Conservation (phyloP, 2,329 filamentous ascomycete genomes). For the Biscogniauxia marginata region DNA sequence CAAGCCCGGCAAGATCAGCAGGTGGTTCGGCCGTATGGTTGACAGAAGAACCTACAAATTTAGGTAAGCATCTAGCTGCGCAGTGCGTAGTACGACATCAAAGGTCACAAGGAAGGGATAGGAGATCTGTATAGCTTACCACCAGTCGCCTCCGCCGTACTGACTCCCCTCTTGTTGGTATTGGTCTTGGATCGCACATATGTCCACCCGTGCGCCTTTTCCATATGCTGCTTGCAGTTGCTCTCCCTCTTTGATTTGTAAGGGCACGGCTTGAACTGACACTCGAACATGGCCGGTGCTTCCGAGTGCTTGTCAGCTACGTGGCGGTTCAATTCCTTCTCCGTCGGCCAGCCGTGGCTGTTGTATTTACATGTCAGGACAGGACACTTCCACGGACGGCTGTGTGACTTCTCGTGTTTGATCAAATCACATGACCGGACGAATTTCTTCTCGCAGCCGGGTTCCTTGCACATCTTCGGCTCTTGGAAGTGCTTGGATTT, state of each 20-base stretch:
- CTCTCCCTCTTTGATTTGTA: conserved; percentile 95
- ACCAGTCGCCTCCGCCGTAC: no score
- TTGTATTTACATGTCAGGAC: conserved; percentile 83
- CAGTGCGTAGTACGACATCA: no score
- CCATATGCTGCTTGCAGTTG: conserved; percentile 99
- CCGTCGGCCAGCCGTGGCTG: conserved; percentile 88
- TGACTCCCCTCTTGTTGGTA: no score
- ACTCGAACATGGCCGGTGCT: conserved; percentile 78
- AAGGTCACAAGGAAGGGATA: no score
- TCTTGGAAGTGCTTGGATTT: conserved; percentile 87
- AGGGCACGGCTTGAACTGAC: conserved; percentile 77
- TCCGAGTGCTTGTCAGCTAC: conserved; percentile 93
- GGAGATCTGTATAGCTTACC: no score
- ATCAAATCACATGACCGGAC: conserved; percentile 96
- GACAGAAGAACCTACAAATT: no score
- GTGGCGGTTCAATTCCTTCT: conserved; percentile 96
- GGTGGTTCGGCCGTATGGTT: no score
- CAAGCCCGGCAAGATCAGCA: no score
- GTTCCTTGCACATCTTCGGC: conserved; percentile 73
- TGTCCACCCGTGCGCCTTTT: conserved; percentile 87
- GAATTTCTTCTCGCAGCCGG: conserved; percentile 84
- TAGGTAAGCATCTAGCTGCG: no score
- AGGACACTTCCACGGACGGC: conserved; percentile 91
- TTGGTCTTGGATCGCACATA: conserved; percentile 93
- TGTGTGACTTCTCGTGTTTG: conserved; percentile 98